phyloP scores from a whole-genome alignment of 129 eudicot species.

The Cynara cardunculus region DNA sequence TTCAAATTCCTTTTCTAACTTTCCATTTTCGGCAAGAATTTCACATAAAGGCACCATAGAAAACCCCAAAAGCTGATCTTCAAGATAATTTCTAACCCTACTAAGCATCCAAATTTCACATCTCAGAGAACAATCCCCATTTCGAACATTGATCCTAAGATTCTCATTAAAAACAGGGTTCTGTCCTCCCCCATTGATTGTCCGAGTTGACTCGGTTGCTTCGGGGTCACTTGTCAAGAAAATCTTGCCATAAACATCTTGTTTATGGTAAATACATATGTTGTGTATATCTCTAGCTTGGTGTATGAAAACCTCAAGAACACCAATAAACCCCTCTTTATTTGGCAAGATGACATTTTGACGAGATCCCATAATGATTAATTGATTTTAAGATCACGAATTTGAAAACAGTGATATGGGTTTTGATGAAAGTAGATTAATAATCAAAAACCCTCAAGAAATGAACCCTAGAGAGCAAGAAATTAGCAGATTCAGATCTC shows the following conservation, averaged over 20 bases:
- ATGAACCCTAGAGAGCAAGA: neutral
- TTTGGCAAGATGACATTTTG: conserved; percentile 13
- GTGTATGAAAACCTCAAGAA: conserved; percentile 44
- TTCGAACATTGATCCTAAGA: conserved; percentile 33
- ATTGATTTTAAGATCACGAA: conserved; percentile 4
- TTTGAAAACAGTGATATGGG: neutral
- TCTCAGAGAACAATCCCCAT: conserved; percentile 30
- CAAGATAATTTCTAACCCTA: conserved; percentile 42
- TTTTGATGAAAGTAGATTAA: neutral
- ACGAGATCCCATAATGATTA: conserved; percentile 9
- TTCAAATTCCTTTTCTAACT: conserved; percentile 32
- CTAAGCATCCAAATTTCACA: conserved; percentile 58
- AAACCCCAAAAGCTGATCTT: conserved; percentile 55
- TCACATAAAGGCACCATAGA: conserved; percentile 38
- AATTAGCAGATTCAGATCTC: neutral
- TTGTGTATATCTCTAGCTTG: conserved; percentile 47
- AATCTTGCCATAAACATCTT: conserved; percentile 51
- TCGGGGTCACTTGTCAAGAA: conserved; percentile 42
- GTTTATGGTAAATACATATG: conserved; percentile 50
- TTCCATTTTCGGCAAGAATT: conserved; percentile 28
- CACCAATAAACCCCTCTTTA: conserved; percentile 32
- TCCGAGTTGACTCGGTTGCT: conserved; percentile 30
- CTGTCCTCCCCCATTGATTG: conserved; percentile 42
- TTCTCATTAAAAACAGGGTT: conserved; percentile 48
- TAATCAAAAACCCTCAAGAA: neutral